Percentiles rank a stretch among this genome's conserved stretches.
Conservation (phyloP, 1,284 basidiomycete genomes). For the Apiotrichum akiyoshidainum region DNA sequence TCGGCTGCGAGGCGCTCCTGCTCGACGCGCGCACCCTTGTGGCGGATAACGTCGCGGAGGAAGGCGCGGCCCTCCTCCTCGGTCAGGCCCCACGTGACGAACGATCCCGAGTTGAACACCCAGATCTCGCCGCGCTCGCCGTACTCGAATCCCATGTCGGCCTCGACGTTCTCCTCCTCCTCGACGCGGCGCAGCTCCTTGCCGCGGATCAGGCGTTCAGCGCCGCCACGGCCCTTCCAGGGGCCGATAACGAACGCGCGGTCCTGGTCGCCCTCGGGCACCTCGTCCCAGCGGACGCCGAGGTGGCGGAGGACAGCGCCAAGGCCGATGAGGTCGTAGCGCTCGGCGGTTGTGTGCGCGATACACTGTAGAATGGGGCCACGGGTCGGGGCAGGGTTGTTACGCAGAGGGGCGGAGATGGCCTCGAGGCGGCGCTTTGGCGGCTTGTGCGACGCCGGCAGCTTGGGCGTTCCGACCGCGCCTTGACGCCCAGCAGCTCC, state of each 20-base stretch:
- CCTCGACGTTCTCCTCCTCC: slow-evolving; percentile 52
- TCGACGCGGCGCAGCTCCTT: slow-evolving; percentile 28
- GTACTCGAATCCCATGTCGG: slow-evolving; percentile 46
- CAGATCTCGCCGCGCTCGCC: slow-evolving; percentile 78
- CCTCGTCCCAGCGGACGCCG: slow-evolving; percentile 47
- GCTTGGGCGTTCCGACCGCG: neutral
- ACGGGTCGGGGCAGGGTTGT: slow-evolving; percentile 42
- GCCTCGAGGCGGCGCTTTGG: slow-evolving; percentile 50
- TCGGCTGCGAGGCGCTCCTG: slow-evolving; percentile 57
- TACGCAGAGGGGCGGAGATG: slow-evolving; percentile 47
- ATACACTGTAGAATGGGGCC: slow-evolving; percentile 50
- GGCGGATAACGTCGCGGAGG: slow-evolving; percentile 61
- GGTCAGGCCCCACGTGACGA: slow-evolving; percentile 83
- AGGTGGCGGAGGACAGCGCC: slow-evolving; percentile 32
- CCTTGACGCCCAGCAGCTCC: neutral
- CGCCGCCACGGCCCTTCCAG: slow-evolving; percentile 48
- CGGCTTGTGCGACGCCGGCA: slow-evolving; percentile 38
- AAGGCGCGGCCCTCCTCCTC: slow-evolving; percentile 73
- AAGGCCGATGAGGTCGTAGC: slow-evolving; percentile 45
- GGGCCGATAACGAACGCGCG: slow-evolving; percentile 48
- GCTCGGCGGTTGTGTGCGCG: slow-evolving; percentile 50
- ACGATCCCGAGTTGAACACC: slow-evolving; percentile 76
- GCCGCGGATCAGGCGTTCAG: slow-evolving; percentile 38
- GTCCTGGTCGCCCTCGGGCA: slow-evolving; percentile 47
- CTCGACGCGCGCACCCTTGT: slow-evolving; percentile 57